Conservation (phyloP, 805 yeast species). For the Saccharomycopsis sp. region DNA sequence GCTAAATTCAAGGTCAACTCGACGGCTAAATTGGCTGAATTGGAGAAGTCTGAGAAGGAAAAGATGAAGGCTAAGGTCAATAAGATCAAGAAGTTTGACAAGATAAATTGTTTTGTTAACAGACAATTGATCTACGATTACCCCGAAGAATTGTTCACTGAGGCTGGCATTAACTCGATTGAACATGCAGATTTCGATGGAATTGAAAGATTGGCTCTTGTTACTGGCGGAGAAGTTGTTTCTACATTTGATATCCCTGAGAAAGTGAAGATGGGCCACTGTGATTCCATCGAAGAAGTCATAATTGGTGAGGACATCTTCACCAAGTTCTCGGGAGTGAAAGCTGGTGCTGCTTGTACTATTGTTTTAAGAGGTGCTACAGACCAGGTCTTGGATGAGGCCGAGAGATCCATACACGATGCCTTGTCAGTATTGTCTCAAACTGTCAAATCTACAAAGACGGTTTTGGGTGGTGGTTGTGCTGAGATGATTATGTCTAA, state of each 20-base stretch:
- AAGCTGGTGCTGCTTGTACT: slow-evolving; percentile 94
- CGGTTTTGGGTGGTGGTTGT: slow-evolving; percentile 92
- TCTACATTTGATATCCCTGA: slow-evolving; percentile 94
- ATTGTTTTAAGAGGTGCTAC: slow-evolving; percentile 96
- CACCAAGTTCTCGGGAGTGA: slow-evolving; percentile 91
- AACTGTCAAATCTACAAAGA: slow-evolving; percentile 86
- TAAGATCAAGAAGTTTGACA: slow-evolving; percentile 77
- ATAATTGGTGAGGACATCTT: slow-evolving; percentile 89
- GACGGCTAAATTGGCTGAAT: slow-evolving; percentile 86
- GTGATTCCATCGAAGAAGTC: slow-evolving; percentile 85
- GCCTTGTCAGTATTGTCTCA: slow-evolving; percentile 93
- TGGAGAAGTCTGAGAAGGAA: slow-evolving; percentile 88
- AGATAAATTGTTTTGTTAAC: slow-evolving; percentile 82
- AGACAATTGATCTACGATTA: slow-evolving; percentile 96
- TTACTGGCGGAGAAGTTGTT: slow-evolving; percentile 96
- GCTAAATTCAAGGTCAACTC: slow-evolving; percentile 96
- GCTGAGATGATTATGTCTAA: slow-evolving; percentile 95
- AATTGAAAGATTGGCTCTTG: slow-evolving; percentile 90
- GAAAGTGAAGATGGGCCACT: slow-evolving; percentile 75
- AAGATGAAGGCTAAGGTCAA: slow-evolving; percentile 89
- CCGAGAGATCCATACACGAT: slow-evolving; percentile 94
- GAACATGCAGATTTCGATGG: slow-evolving; percentile 99
- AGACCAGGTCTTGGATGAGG: slow-evolving; percentile 91
- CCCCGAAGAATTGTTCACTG: slow-evolving; percentile 93
- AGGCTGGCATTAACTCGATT: slow-evolving; percentile 78